Conservation (phyloP, 2,329 filamentous ascomycete species). For the Intubia oerlemansii region DNA sequence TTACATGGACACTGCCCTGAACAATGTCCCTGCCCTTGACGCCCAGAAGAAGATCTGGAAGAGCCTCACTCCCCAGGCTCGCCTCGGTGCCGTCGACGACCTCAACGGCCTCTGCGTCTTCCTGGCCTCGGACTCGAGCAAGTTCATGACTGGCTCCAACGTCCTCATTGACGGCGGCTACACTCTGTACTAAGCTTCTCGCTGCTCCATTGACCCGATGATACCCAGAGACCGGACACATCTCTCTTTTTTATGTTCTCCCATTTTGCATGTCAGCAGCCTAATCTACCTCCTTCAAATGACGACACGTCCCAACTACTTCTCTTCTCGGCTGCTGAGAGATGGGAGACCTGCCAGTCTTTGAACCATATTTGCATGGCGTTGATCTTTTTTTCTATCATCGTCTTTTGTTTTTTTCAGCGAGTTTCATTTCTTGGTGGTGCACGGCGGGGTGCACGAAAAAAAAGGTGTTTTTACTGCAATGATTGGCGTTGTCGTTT, state of each 20-base stretch:
- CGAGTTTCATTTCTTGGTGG: too few species aligned
- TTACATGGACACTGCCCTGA: constrained; percentile 72
- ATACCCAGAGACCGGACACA: constrained; percentile 3
- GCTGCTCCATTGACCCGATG: too few species aligned
- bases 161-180: constrained; percentile 51
- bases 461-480: too few species aligned
- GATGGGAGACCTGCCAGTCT: too few species aligned
- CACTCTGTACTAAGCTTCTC: constrained; percentile 20
- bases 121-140: constrained; percentile 49
- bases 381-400: too few species aligned
- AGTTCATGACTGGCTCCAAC: constrained; percentile 62
- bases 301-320: too few species aligned
- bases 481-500: too few species aligned
- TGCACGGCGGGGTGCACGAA: too few species aligned
- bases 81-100: constrained; percentile 52
- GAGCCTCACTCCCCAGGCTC: constrained; percentile 49
- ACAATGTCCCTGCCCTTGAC: constrained; percentile 56
- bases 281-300: too few species aligned
- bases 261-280: too few species aligned
- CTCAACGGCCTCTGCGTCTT: constrained; percentile 60
- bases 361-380: too few species aligned
- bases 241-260: background rate
- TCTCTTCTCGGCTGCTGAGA: background rate
- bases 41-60: constrained; percentile 71
- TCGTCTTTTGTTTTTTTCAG: too few species aligned